Percentiles rank a stretch among this genome's conserved stretches.
phyloP scores from a whole-genome alignment of 2,329 filamentous ascomycete genomes.

The Apiospora phragmitis region DNA sequence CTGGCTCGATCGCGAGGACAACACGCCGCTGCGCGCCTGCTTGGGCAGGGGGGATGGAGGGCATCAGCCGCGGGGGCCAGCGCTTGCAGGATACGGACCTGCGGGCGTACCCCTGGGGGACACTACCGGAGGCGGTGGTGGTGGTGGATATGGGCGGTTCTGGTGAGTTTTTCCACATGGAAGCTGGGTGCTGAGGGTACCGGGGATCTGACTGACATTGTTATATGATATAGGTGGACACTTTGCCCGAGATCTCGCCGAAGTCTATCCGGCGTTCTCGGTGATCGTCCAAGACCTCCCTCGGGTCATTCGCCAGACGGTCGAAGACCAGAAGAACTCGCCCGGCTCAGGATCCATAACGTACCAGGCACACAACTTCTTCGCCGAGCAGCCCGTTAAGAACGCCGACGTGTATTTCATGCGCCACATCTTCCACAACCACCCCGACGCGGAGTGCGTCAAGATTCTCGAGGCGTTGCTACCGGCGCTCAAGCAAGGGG shows the following conservation, averaged over 20 bases:
- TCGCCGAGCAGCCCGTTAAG: neutral
- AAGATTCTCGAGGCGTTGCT: neutral
- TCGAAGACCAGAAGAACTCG: neutral
- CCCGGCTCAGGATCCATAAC: neutral
- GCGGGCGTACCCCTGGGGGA: neutral
- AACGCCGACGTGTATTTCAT: neutral
- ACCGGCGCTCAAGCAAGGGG: neutral
- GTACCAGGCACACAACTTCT: neutral
- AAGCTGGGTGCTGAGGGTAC: neutral
- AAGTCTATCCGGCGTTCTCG: neutral
- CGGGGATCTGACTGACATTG: neutral
- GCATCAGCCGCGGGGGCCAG: conserved; percentile 3
- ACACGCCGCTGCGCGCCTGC: neutral
- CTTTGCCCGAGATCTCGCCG: neutral
- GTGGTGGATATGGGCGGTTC: neutral
- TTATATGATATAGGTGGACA: neutral
- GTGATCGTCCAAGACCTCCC: neutral
- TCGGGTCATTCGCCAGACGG: neutral
- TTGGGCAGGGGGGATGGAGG: neutral
- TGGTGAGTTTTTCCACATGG: neutral
- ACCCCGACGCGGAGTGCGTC: neutral
- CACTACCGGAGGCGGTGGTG: neutral
- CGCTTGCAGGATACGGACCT: conserved; percentile 1
- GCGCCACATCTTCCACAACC: conserved; percentile 7
- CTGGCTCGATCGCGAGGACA: neutral